A percentile compares a stretch with the other conserved stretches of the same genome.
These are phyloP conservation scores for Botrytis elliptica DNA, from an alignment of 2,329 filamentous ascomycete species.

Conservation along the genomic window DNA sequence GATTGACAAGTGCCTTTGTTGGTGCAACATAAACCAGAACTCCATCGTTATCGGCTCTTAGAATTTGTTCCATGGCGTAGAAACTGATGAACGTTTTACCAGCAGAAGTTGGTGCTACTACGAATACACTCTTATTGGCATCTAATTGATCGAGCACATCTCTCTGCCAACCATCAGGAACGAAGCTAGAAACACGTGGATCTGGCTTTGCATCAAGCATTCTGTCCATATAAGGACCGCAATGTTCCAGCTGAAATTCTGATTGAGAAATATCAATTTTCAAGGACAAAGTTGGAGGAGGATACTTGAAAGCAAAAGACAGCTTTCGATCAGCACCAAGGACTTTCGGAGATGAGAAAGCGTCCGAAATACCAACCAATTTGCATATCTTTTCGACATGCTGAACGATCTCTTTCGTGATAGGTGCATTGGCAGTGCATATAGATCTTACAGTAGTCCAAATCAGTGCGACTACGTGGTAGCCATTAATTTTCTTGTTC, in stretches of 20 bases:
- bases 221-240: conserved; percentile 73
- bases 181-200: conserved; percentile 63
- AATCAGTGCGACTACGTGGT: conserved; percentile 47
- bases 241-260: conserved; percentile 67
- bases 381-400: conserved; percentile 39
- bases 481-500: conserved; percentile 37
- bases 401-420: conserved; percentile 45
- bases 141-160: conserved; percentile 73
- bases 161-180: conserved; percentile 75
- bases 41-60: conserved; percentile 65
- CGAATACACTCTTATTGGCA: conserved; percentile 65
- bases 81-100: conserved; percentile 85
- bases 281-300: conserved; percentile 34
- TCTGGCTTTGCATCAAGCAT: conserved; percentile 68
- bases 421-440: conserved; percentile 39
- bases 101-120: conserved; percentile 74
- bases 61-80: conserved; percentile 76
- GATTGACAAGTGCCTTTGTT: conserved; percentile 79
- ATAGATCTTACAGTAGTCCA: conserved; percentile 47
- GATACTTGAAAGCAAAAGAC: conserved; percentile 47
- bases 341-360: conserved; percentile 29
- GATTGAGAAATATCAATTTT: conserved; percentile 44
- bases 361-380: conserved; percentile 40
- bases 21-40: conserved; percentile 78
- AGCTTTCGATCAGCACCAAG: conserved; percentile 41